These are phyloP conservation scores for Chytriomyces hyalinus DNA, from an alignment of 192 early-diverging fungal genomes.

Conservation along the genomic window DNA sequence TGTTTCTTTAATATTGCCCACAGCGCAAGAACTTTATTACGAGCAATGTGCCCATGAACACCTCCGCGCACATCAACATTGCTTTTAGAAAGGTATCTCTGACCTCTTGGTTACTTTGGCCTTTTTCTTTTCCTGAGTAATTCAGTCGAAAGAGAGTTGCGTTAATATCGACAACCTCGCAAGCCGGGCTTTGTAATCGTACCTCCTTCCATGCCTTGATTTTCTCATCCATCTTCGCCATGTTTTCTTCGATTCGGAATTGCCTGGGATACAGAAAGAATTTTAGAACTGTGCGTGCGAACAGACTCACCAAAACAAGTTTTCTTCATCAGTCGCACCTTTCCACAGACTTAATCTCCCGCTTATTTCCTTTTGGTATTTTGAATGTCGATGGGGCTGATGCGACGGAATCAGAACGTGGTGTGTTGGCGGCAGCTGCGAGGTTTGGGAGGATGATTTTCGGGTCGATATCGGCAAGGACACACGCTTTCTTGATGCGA, in stretches of 20 bases:
- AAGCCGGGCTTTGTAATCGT: neutral
- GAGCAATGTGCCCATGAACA: no score
- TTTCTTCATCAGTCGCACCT: constrained; percentile 22
- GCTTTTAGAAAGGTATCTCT: no score
- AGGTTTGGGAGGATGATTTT: neutral
- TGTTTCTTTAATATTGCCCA: no score
- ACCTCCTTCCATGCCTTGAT: constrained; percentile 50
- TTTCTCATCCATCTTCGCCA: constrained; percentile 49
- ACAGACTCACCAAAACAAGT: neutral
- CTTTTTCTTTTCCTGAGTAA: no score
- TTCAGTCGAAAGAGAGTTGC: no score
- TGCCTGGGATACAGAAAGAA: constrained; percentile 28
- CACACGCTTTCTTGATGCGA: constrained; percentile 47
- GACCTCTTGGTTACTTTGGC: no score
- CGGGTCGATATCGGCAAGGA: constrained; percentile 48
- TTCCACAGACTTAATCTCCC: constrained; percentile 41
- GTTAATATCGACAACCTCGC: no score
- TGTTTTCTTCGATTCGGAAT: constrained; percentile 51
- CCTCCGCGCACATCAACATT: no score
- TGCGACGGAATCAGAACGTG: neutral
- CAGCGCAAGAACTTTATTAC: no score
- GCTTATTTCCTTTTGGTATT: constrained; percentile 42
- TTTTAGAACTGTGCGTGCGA: neutral
- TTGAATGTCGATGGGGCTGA: neutral
- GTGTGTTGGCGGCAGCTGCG: neutral